These are phyloP conservation scores for Skeletonema costatum DNA, from an alignment of 108 stramenopile species.

Conservation along the genomic window DNA sequence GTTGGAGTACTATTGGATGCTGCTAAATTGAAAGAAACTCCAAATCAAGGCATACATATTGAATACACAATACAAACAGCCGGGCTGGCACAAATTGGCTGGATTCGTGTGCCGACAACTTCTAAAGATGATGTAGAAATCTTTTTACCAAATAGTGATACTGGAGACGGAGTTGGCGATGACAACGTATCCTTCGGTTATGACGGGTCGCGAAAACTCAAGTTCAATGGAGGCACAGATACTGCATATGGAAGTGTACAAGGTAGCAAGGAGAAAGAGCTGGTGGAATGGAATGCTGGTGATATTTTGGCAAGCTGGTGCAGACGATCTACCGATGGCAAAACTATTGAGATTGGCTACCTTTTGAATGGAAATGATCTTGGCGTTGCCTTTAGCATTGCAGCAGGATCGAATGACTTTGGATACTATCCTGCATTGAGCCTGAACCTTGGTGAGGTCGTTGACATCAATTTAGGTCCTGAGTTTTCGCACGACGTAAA, in stretches of 20 bases:
- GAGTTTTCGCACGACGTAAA: constrained; percentile 10
- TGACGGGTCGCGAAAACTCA: constrained; percentile 74
- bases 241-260: constrained; percentile 34
- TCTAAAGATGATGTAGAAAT: constrained; percentile 1
- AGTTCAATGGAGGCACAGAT: constrained; percentile 67
- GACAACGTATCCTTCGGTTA: constrained; percentile 69
- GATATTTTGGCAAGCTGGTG: constrained; percentile 76
- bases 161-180: constrained; percentile 88
- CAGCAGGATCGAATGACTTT: neutral
- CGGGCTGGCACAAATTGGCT: constrained; percentile 84
- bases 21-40: constrained; percentile 19
- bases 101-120: constrained; percentile 41
- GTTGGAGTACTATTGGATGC: constrained; percentile 62
- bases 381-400: constrained; percentile 58
- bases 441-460: constrained; percentile 71
- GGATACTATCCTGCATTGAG: constrained; percentile 71
- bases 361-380: constrained; percentile 71
- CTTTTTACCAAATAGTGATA: constrained; percentile 75
- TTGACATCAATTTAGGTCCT: constrained; percentile 61
- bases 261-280: neutral
- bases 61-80: constrained; percentile 75
- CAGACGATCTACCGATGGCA: constrained; percentile 5
- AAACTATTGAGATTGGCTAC: constrained; percentile 58
- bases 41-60: constrained; percentile 48
- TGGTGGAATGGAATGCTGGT: constrained; percentile 57